Percentiles rank a stretch among this genome's conserved stretches.
Conservation (phyloP, 805 yeast species). For the Komagataella mondaviorum region DNA sequence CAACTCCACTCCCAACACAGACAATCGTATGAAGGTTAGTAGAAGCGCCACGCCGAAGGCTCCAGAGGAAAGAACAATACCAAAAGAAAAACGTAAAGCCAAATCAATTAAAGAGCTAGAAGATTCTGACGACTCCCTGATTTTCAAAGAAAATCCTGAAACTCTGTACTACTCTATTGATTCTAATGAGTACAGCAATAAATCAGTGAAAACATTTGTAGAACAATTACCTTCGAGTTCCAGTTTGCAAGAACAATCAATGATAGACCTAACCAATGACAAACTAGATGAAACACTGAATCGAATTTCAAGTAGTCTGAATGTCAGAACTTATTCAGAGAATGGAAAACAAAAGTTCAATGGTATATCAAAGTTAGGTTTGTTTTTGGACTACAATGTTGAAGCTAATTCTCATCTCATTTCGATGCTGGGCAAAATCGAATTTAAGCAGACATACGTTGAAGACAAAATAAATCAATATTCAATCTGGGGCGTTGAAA, state of each 20-base stretch:
- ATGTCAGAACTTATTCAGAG: conserved; percentile 47
- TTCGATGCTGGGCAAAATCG: conserved; percentile 66
- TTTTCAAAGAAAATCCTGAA: conserved; percentile 4
- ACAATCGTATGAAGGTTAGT: neutral
- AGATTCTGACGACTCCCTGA: neutral
- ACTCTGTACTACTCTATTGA: conserved; percentile 30
- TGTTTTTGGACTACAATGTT: conserved; percentile 29
- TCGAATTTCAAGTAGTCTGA: conserved; percentile 7
- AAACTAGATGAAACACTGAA: conserved; percentile 10
- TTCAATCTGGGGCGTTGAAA: conserved; percentile 54
- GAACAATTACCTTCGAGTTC: conserved; percentile 9
- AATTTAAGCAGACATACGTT: conserved; percentile 48
- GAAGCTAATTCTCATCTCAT: conserved; percentile 35
- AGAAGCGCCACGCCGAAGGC: neutral
- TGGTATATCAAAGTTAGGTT: conserved; percentile 60
- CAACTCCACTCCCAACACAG: neutral
- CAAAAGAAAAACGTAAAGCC: neutral
- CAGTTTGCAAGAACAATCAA: neutral
- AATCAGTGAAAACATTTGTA: conserved; percentile 16
- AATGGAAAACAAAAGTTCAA: conserved; percentile 41
- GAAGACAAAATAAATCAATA: conserved; percentile 66
- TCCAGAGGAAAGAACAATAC: neutral
- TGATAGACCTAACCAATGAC: conserved; percentile 6
- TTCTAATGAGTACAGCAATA: conserved; percentile 29
- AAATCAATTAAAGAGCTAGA: neutral